These are phyloP conservation scores for Aspergillus luchuensis DNA, from an alignment of 2,329 filamentous ascomycete species.

Conservation along the genomic window DNA sequence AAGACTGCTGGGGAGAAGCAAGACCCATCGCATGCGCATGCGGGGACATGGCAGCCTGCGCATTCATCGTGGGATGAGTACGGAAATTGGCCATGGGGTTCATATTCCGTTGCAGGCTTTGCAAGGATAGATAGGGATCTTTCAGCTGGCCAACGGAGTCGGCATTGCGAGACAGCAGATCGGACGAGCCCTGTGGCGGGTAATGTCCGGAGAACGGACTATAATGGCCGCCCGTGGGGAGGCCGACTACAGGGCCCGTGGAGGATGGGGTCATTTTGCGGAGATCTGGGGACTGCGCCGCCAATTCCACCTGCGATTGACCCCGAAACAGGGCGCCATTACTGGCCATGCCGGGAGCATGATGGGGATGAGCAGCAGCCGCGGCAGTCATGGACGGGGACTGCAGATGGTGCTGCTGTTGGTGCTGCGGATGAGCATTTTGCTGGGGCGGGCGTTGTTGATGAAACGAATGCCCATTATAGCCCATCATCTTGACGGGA, in stretches of 20 bases:
- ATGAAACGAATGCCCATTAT: slow-evolving; percentile 35
- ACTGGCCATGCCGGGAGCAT: slow-evolving; percentile 28
- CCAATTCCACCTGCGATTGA: slow-evolving; percentile 30
- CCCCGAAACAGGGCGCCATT: slow-evolving; percentile 32
- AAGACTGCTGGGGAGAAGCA: slow-evolving; percentile 35
- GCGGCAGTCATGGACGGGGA: slow-evolving; percentile 33
- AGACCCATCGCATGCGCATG: slow-evolving; percentile 33
- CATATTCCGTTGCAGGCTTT: slow-evolving; percentile 34
- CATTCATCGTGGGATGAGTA: slow-evolving; percentile 29
- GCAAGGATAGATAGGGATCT: slow-evolving; percentile 29
- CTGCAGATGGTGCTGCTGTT: slow-evolving; percentile 28
- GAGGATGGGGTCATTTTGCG: slow-evolving; percentile 38
- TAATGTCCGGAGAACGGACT: slow-evolving; percentile 33
- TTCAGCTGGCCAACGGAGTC: slow-evolving; percentile 32
- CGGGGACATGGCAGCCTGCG: slow-evolving; percentile 29
- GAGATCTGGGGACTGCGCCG: slow-evolving; percentile 33
- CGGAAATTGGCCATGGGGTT: slow-evolving; percentile 36
- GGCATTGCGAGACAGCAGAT: slow-evolving; percentile 30
- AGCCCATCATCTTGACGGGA: slow-evolving; percentile 38
- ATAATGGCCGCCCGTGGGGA: slow-evolving; percentile 31
- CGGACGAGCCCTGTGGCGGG: slow-evolving; percentile 31
- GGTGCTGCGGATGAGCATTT: slow-evolving; percentile 26
- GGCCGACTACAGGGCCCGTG: slow-evolving; percentile 32
- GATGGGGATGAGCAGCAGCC: slow-evolving; percentile 28
- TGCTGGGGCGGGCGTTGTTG: slow-evolving; percentile 29